Evolutionary conservation across 495 filamentous ascomycete genomes (phyloP).

Genomic region (Umbilicaria muhlenbergii): DNA sequence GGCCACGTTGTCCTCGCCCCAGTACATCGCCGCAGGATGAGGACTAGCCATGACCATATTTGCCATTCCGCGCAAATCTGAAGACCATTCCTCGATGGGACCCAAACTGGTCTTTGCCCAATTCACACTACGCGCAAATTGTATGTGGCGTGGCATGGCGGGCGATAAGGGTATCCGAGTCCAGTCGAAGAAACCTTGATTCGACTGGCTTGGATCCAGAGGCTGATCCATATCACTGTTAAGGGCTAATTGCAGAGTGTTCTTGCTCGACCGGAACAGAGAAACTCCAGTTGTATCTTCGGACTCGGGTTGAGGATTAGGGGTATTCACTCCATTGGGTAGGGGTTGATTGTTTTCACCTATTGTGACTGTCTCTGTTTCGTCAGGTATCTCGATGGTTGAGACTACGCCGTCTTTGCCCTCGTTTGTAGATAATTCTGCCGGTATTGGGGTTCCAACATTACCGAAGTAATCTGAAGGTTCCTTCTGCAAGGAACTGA

Average conservation of each 20-base stretch:
- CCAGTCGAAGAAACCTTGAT: constrained; percentile 44
- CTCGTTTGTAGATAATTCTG: no score
- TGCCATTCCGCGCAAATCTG: constrained; percentile 47
- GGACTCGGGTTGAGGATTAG: no score
- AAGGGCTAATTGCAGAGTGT: no score
- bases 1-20: constrained; percentile 46
- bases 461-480: constrained; percentile 32
- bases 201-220: no score
- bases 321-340: no score
- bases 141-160: constrained; percentile 44
- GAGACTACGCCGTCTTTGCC: no score
- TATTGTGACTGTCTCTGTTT: no score
- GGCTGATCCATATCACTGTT: no score
- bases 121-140: constrained; percentile 46
- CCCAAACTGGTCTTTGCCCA: constrained; percentile 50
- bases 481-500: constrained; percentile 12
- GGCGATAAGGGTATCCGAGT: constrained; percentile 42
- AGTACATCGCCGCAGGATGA: constrained; percentile 58
- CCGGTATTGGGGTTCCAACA: constrained; percentile 3
- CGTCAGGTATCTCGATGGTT: no score
- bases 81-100: constrained; percentile 46
- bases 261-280: no score
- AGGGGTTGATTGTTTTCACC: no score
- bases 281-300: no score
- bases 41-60: constrained; percentile 57